A percentile compares a stretch with the other conserved stretches of the same genome.
phyloP scores from a whole-genome alignment of 2,329 filamentous ascomycete genomes.

The Fusarium robinianum region DNA sequence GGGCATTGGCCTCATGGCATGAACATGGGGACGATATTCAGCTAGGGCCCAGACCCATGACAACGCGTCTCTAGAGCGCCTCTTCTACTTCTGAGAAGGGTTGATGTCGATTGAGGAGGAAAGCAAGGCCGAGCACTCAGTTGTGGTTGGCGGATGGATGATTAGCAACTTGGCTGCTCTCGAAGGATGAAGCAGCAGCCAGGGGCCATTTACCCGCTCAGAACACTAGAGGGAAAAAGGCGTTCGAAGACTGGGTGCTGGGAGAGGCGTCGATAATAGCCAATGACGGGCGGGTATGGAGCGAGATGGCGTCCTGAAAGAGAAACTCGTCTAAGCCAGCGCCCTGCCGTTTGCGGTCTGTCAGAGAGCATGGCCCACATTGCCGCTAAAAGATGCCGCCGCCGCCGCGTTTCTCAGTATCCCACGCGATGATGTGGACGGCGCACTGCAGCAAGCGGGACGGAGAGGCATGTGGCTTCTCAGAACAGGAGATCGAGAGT shows the following conservation, averaged over 20 bases:
- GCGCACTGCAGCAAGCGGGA: slow-evolving; percentile 7
- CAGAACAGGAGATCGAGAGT: slow-evolving; percentile 23
- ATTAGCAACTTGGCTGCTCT: no score
- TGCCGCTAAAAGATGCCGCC: slow-evolving; percentile 11
- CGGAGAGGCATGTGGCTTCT: no score
- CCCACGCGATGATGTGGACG: slow-evolving; percentile 13
- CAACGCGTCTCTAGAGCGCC: slow-evolving; percentile 15
- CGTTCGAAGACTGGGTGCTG: slow-evolving; percentile 4
- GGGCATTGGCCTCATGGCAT: slow-evolving; percentile 33
- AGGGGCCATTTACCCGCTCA: neutral
- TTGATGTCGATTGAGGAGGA: slow-evolving; percentile 1
- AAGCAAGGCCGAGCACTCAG: slow-evolving; percentile 4
- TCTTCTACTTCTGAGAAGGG: slow-evolving; percentile 1
- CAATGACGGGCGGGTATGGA: slow-evolving; percentile 24
- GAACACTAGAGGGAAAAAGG: neutral
- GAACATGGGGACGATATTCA: slow-evolving; percentile 10
- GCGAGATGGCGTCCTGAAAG: slow-evolving; percentile 27
- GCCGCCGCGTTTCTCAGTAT: slow-evolving; percentile 19
- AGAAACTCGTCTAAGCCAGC: slow-evolving; percentile 34
- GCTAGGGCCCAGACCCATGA: slow-evolving; percentile 12
- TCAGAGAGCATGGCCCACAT: slow-evolving; percentile 15
- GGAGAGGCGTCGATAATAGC: slow-evolving; percentile 4
- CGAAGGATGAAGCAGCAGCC: slow-evolving; percentile 9
- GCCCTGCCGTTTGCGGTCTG: slow-evolving; percentile 30
- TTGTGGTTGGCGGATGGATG: neutral